Base-by-base conservation (phyloP, 768 basidiomycete genomes). In the Russula abietina region DNA sequence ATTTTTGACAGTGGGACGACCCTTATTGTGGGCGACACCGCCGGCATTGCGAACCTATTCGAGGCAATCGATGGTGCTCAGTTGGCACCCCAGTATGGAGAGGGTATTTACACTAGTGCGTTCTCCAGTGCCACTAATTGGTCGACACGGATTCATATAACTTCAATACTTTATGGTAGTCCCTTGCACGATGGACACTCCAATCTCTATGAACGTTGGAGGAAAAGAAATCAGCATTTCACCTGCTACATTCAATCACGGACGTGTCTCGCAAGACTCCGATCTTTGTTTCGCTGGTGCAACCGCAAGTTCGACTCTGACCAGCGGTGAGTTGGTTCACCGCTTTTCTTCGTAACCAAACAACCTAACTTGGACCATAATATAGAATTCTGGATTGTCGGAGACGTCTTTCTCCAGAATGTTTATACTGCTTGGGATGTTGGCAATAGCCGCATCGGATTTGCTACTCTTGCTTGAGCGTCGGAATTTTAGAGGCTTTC, bases 1-100 rank as follows among this genome's bases (percentile, higher is more conserved):
- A 67, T 74, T 66, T 70, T 75, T 59, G 71, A 73, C 65, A 70
- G 59, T 65, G 73, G 73, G 24, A 74, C 73, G 9, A 71, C 71
- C 10, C 61, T 69, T 28, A 69, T 74, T 62, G 32, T 72, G 39
- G 71, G 71, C 46, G 56, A 65, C 48, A 26, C 50, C 7, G 3
- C 5, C 22, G 16, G 28, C 16, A 60, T 60, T 12, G 32, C 14
- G n/a, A 33, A 33, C 10, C 3, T 59, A 17, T 53, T 45, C 59
- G 19, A 45, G 16, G 28, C 28, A 32, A 60, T 60, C 17, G 41
- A 30, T 6, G 58, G 58, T 43, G 39, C 49, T 17, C 14, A 33
- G 11, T 7, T 30, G 11, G 41, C 30, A 41, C 19, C 49, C 3
- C 10, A 39, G 30, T 4, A 16, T 10, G 51, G 41, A 7, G 0